Base-by-base conservation (phyloP, 31 red algal genomes). In the Odonthalia washingtoniensis region DNA sequence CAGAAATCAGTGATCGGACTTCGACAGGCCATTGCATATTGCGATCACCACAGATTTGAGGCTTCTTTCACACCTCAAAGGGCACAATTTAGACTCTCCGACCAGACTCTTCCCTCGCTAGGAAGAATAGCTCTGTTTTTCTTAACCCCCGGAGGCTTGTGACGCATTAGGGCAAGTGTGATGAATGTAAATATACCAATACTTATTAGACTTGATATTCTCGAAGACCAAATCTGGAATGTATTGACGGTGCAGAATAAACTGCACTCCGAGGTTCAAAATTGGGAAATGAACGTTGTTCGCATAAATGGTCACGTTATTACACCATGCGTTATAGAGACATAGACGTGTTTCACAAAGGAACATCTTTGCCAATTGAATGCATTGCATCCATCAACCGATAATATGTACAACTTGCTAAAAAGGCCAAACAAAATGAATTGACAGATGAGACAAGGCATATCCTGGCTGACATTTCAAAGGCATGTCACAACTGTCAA, bases 151-250 rank as follows among this genome's bases (percentile, higher is more conserved):
- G 12, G 9, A 9, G 12, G 49, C 12, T 14, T 65, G 46, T 28
- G 12, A 62, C 16, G 16, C 21, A 18, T 21, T 83, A 18, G 17
- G 27, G 18, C 42, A 67, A 17, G 26, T 61, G 80, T 83, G 2
- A 61, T 83, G 3, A 0, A 32, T 5, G 80, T 61, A 24, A 28
- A 41, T 12, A 83, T 83, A 67, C 80, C 62, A 12, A 21, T 67
- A 12, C 61, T 83, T 18, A 38, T 83, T 12, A 61, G 61, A 16
- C 80, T 83, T 0, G 80, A 83, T 38, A 67, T 68, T 26, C 61
- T 70, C 3, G 80, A 83, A 3, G n/a, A 61, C 21, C 52, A 83
- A 68, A 17, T 5, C 0, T 61, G n/a, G 9, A 61, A 18, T 46
- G 30, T 61, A 18, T 36, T 0, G 31, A 83, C 60, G 57, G 60